phyloP scores from a whole-genome alignment of 176 grass and related monocot species.

The Aegilops sharonensis region DNA sequence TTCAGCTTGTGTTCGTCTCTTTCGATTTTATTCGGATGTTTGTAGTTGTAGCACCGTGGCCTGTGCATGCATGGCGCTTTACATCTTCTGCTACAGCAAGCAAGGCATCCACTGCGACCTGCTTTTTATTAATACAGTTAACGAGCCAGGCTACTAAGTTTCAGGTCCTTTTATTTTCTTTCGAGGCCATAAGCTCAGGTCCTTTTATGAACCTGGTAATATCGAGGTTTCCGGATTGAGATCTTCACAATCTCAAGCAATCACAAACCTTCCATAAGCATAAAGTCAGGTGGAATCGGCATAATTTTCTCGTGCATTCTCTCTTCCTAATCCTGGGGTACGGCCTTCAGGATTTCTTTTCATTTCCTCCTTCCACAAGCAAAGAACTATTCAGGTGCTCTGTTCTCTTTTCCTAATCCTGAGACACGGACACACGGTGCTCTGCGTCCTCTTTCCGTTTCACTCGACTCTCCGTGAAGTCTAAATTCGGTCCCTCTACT shows the following conservation, averaged over 20 bases:
- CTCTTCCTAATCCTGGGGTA: neutral
- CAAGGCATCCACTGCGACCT: slow-evolving; percentile 20
- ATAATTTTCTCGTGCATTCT: neutral
- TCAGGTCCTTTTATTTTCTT: neutral
- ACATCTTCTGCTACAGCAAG: slow-evolving; percentile 18
- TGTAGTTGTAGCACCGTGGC: neutral
- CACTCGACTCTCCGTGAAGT: too few species aligned
- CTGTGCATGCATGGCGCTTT: slow-evolving; percentile 11
- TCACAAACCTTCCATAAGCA: neutral
- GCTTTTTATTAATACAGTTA: neutral
- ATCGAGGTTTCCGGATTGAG: neutral
- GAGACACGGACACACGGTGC: too few species aligned
- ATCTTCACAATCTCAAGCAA: neutral
- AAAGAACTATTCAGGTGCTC: neutral
- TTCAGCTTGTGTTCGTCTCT: neutral
- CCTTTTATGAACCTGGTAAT: neutral
- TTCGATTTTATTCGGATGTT: neutral
- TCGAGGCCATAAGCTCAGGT: neutral
- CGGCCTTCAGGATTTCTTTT: neutral
- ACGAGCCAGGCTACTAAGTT: too few species aligned
- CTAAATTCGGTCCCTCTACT: too few species aligned
- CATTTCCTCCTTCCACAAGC: neutral
- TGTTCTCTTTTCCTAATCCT: too few species aligned
- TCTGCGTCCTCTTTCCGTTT: too few species aligned
- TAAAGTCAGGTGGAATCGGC: neutral